These are phyloP conservation scores for Argentina anserina DNA, from an alignment of 306 rosid genomes.

Conservation along the genomic window DNA sequence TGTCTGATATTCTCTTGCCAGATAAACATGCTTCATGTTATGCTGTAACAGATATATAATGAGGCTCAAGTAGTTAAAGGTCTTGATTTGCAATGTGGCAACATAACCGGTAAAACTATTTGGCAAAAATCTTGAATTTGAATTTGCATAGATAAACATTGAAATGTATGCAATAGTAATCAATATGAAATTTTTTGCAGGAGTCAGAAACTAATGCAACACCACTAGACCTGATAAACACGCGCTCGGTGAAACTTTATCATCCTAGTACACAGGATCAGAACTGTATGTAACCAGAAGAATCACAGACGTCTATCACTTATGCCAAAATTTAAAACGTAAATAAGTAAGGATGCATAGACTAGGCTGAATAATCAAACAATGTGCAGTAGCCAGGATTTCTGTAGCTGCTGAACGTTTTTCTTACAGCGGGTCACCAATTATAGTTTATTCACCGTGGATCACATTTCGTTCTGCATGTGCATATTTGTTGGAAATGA, in stretches of 20 bases:
- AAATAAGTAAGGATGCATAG: background rate
- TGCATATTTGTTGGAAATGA: no score
- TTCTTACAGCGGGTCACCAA: background rate
- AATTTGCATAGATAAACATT: background rate
- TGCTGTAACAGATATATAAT: background rate
- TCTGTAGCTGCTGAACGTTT: background rate
- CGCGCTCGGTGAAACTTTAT: slow-evolving; percentile 39
- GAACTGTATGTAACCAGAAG: slow-evolving; percentile 10
- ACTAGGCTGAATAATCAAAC: background rate
- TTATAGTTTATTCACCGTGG: background rate
- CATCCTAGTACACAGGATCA: slow-evolving; percentile 17
- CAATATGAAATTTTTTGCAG: slow-evolving; percentile 33
- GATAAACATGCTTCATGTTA: background rate
- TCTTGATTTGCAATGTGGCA: background rate
- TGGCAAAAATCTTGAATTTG: no score
- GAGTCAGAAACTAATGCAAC: slow-evolving; percentile 57
- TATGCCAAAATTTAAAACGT: background rate
- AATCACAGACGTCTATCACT: background rate
- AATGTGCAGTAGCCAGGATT: background rate
- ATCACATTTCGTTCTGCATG: background rate
- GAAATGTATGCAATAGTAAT: background rate
- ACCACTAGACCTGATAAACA: slow-evolving; percentile 53
- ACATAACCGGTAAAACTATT: background rate
- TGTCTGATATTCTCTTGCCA: background rate
- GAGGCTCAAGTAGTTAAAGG: background rate